phyloP scores from a whole-genome alignment of 2,329 filamentous ascomycete species.

The Fusarium drepaniforme region DNA sequence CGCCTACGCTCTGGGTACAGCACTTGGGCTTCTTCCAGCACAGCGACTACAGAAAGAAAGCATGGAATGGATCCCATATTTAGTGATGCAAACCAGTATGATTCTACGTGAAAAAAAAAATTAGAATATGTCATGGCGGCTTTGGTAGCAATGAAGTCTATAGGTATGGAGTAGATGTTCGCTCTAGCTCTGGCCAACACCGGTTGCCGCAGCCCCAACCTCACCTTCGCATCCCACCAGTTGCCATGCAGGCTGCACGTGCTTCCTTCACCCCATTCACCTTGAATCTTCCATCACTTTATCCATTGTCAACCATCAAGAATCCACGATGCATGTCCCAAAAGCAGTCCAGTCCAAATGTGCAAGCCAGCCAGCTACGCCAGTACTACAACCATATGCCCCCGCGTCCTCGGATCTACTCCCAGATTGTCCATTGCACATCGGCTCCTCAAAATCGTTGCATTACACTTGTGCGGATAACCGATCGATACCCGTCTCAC shows the following conservation, averaged over 20 bases:
- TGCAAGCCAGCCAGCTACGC: background rate
- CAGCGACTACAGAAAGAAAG: background rate
- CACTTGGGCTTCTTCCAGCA: background rate
- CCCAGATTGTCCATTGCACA: background rate
- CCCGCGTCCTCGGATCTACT: background rate
- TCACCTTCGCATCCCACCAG: background rate
- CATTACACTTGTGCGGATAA: background rate
- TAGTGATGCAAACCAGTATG: background rate
- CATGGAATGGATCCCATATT: background rate
- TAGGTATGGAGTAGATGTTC: background rate
- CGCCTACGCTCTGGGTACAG: background rate
- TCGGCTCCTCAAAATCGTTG: background rate
- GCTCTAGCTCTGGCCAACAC: background rate
- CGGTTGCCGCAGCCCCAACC: background rate
- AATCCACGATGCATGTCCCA: background rate
- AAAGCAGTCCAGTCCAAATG: background rate
- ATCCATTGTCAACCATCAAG: background rate
- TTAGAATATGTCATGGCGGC: background rate
- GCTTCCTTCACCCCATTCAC: background rate
- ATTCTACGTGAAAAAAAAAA: background rate
- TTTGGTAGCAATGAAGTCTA: background rate
- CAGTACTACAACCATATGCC: background rate
- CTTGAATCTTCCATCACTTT: background rate
- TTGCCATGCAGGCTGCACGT: background rate
- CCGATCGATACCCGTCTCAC: conserved; percentile 2